Evolutionary conservation across 2,329 filamentous ascomycete genomes (phyloP).

Genomic region (Ophiostoma pallidulum): DNA sequence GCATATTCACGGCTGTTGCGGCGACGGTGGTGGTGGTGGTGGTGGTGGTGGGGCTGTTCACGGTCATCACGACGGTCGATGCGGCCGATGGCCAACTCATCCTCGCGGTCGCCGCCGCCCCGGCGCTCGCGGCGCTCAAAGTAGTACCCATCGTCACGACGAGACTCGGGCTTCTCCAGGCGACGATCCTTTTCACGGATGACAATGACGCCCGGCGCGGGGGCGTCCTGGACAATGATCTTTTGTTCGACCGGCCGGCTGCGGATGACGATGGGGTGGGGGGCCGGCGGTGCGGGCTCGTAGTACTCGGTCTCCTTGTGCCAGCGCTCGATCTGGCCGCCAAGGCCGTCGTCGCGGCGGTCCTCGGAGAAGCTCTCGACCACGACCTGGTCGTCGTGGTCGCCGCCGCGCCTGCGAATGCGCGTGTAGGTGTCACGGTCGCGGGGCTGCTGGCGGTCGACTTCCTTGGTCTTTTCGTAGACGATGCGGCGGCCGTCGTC

Average conservation of each 20-base stretch:
- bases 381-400: conserved; percentile 38
- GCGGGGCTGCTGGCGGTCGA: conserved; percentile 27
- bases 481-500: conserved; percentile 24
- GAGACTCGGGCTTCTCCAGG: conserved; percentile 18
- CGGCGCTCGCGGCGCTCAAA: conserved; percentile 41
- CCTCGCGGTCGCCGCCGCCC: conserved; percentile 28
- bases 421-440: conserved; percentile 34
- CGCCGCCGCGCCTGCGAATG: conserved; percentile 33
- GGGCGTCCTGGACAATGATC: conserved; percentile 51
- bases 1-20: conserved; percentile 29
- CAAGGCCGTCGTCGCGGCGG: conserved; percentile 34
- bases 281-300: conserved; percentile 35
- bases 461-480: conserved; percentile 36
- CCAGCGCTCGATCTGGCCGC: conserved; percentile 47
- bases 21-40: conserved; percentile 27
- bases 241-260: conserved; percentile 47
- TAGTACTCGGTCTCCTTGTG: conserved; percentile 56
- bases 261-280: conserved; percentile 46
- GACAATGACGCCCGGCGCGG: conserved; percentile 24
- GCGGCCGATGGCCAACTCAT: conserved; percentile 24
- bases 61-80: conserved; percentile 26
- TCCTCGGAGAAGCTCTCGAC: conserved; percentile 46
- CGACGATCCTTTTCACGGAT: conserved; percentile 19
- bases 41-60: conserved; percentile 16
- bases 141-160: conserved; percentile 37